Base-by-base conservation (phyloP, 1,139 yeast species). In the Yamadazyma friedrichii region DNA sequence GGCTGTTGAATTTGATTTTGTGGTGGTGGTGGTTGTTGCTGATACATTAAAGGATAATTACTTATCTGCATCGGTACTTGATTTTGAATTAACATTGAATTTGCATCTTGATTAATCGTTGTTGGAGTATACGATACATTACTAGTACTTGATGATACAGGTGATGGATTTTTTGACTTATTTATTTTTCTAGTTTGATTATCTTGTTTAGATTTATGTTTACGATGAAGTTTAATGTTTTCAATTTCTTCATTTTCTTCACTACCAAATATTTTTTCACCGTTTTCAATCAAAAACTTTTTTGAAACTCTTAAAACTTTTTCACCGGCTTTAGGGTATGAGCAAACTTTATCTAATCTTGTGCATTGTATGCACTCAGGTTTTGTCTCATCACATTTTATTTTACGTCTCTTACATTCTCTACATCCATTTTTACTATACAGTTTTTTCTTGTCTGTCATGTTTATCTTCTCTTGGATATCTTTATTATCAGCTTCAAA, bases 341-440 rank as follows among this genome's bases (percentile, higher is more conserved):
- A 53, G 45, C 74, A 68, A 1, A 43, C 51, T 42, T 68, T 68
- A 35, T 55, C 56, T 24, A 68, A 53, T 33, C 74, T 46, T 4
- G 58, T 49, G 47, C 74, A 68, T 46, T 65, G 71, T 71, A 77
- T 65, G 51, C 88, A 81, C 33, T 56, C 58, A 1, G 85, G 85
- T 46, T 78, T 77, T 1, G 66, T 67, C 52, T 81, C 88, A 53
- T 80, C 85, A 54, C 87, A 81, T 55, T 67, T 67, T 40, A 67
- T 66, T 42, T 68, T 68, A 13, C 74, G 54, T 39, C 74, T 53
- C 43, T 68, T 68, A 44, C 74, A 68, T 47, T 68, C 74, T 36
- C 65, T 51, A 46, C 74, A 68, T 1, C 74, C 74, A 16, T 58
- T 59, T 40, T 65, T 67, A 46, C 67, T 62, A 46, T 68, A 68